Evolutionary conservation across 495 filamentous ascomycete genomes (phyloP).

Genomic region (Durotheca rogersii): DNA sequence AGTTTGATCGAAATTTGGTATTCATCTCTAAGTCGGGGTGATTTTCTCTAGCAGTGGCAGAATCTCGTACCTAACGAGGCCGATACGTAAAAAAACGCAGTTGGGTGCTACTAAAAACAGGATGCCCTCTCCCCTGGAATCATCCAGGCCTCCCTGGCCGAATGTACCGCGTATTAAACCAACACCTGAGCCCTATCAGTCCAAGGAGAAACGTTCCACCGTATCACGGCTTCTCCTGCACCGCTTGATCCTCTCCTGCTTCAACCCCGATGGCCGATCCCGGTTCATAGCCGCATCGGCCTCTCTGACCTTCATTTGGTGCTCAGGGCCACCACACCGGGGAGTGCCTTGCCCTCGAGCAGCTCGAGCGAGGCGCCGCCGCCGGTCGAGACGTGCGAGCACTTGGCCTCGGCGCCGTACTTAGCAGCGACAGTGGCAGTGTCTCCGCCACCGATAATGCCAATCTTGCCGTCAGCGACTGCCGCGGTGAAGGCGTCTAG

Average conservation of each 20-base stretch:
- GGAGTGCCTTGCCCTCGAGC: conserved; percentile 95
- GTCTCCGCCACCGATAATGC: conserved; percentile 98
- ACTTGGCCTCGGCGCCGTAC: conserved; percentile 91
- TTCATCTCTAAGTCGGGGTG: no score
- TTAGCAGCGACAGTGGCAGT: conserved; percentile 98
- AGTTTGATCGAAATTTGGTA: no score
- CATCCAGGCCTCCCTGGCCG: no score
- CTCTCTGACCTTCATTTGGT: conserved; percentile 45
- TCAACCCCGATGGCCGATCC: neutral
- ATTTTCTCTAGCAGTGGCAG: no score
- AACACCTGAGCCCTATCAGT: no score
- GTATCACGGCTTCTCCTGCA: no score
- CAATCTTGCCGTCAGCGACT: conserved; percentile 77
- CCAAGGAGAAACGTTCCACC: no score
- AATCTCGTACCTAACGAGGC: no score
- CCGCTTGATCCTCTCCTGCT: conserved; percentile 28
- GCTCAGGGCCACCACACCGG: conserved; percentile 90
- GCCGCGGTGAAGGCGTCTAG: conserved; percentile 83
- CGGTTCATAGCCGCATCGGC: conserved; percentile 14
- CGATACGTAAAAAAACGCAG: no score
- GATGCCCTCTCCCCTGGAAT: no score
- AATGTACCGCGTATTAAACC: no score
- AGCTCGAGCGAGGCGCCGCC: conserved; percentile 95
- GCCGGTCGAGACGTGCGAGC: conserved; percentile 96
- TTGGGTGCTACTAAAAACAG: no score